Conservation (phyloP, 2,329 filamentous ascomycete genomes). For the Trichophyton mentagrophytes region DNA sequence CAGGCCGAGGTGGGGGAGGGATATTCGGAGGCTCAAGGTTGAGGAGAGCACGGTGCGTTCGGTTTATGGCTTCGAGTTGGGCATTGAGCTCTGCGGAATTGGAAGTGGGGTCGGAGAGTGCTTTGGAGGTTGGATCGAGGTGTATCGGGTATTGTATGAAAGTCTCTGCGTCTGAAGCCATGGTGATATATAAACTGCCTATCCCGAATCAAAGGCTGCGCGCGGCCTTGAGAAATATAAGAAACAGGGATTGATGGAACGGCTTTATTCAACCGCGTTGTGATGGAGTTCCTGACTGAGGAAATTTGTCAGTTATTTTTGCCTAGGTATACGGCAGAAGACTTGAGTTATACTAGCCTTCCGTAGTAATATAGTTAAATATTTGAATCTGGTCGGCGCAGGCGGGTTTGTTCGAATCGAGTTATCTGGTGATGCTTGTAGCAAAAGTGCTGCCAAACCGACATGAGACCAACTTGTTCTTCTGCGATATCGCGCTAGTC, state of each 20-base stretch:
- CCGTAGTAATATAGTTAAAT: not conserved
- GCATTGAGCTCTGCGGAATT: constrained; percentile 49
- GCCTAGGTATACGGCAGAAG: no score
- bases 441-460: not conserved
- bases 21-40: constrained; percentile 51
- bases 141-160: constrained; percentile 73
- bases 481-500: not conserved
- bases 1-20: constrained; percentile 75
- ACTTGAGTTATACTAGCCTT: not conserved
- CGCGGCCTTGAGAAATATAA: not conserved
- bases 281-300: not conserved
- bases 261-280: not conserved
- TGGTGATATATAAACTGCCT: not conserved
- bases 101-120: constrained; percentile 46
- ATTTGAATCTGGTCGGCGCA: not conserved
- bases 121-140: constrained; percentile 71
- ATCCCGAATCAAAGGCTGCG: not conserved
- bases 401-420: not conserved
- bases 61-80: constrained; percentile 61
- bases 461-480: not conserved
- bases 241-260: not conserved
- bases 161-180: constrained; percentile 10
- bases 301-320: not conserved
- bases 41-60: constrained; percentile 62
- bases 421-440: not conserved